Evolutionary conservation across 495 filamentous ascomycete genomes (phyloP).

Genomic region (Margaritispora aquatica): DNA sequence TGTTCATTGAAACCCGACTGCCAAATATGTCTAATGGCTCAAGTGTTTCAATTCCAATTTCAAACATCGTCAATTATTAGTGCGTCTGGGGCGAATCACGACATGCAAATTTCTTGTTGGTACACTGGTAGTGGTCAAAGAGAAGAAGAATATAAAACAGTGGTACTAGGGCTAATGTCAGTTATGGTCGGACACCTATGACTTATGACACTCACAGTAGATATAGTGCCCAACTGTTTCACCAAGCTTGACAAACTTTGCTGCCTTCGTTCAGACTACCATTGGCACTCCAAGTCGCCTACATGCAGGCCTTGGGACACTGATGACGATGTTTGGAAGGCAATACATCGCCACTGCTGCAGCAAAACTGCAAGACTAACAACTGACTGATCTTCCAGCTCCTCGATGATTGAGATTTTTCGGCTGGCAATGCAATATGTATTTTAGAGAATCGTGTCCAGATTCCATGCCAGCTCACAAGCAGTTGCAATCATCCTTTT

Average conservation of each 20-base stretch:
- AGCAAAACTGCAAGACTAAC: too few relatives aligned
- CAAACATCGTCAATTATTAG: too few relatives aligned
- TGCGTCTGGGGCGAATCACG: too few relatives aligned
- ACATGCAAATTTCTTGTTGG: too few relatives aligned
- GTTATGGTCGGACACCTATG: neutral
- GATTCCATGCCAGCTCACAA: constrained; percentile 28
- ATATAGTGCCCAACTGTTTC: constrained; percentile 54
- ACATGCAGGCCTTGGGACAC: too few relatives aligned
- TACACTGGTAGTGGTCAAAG: too few relatives aligned
- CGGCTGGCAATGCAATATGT: too few relatives aligned
- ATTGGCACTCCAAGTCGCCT: constrained; percentile 59
- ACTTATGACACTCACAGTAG: constrained; percentile 1
- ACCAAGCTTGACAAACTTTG: constrained; percentile 47
- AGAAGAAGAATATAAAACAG: constrained; percentile 14
- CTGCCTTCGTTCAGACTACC: constrained; percentile 52
- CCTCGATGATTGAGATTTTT: constrained; percentile 40
- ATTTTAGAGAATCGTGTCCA: too few relatives aligned
- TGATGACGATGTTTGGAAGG: too few relatives aligned
- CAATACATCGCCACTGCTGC: too few relatives aligned
- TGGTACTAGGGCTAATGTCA: constrained; percentile 3
- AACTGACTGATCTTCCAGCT: constrained; percentile 33
- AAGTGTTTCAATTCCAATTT: constrained; percentile 27
- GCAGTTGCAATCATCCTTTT: constrained; percentile 49
- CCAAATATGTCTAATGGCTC: constrained; percentile 31
- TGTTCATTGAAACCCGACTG: constrained; percentile 29